These are phyloP conservation scores for Tetrahymena thermophila DNA, from an alignment of 73 alveolate genomes.

Conservation along the genomic window DNA sequence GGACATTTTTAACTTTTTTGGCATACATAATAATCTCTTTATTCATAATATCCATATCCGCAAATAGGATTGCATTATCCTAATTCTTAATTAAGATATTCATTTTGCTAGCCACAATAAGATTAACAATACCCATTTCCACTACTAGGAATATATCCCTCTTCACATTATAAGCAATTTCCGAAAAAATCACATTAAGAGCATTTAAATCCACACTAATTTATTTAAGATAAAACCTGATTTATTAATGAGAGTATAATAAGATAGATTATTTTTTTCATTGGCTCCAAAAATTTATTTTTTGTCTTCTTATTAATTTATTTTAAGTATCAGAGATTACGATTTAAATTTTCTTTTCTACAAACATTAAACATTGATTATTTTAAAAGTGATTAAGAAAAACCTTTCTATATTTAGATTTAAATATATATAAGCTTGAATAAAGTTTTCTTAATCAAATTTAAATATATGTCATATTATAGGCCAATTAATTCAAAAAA, in stretches of 20 bases:
- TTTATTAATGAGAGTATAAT: not conserved
- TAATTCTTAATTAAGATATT: not conserved
- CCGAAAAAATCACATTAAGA: not conserved
- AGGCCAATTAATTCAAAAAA: too few relatives aligned
- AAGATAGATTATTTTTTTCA: not conserved
- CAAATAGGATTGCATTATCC: not conserved
- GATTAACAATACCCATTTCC: not conserved
- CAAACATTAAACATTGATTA: too few relatives aligned
- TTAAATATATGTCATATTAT: too few relatives aligned
- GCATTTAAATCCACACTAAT: not conserved
- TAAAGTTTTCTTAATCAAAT: too few relatives aligned
- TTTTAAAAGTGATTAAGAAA: too few relatives aligned
- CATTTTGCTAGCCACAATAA: not conserved
- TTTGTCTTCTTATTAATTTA: too few relatives aligned
- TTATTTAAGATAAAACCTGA: not conserved
- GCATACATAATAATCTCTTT: not conserved
- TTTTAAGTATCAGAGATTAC: too few relatives aligned
- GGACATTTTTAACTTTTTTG: not conserved
- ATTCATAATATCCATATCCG: not conserved
- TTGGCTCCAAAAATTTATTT: not conserved
- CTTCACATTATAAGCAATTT: not conserved
- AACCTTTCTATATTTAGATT: too few relatives aligned
- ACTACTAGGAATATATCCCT: not conserved
- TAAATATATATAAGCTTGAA: too few relatives aligned
- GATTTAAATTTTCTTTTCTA: too few relatives aligned